These are phyloP conservation scores for Fusarium marasasianum DNA, from an alignment of 2,329 filamentous ascomycete species.

Conservation along the genomic window DNA sequence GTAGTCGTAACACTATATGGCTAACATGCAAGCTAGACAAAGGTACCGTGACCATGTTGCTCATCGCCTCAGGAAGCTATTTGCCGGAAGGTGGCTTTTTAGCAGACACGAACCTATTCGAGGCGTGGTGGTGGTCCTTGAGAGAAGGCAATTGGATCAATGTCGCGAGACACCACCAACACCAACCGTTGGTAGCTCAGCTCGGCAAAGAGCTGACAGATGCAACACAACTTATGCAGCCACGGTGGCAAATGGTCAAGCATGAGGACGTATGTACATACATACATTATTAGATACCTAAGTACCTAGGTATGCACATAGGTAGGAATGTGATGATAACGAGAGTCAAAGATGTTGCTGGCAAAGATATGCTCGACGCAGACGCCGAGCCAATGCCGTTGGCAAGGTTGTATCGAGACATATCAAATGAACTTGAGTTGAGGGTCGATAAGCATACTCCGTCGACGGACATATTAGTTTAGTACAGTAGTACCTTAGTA, in stretches of 20 bases:
- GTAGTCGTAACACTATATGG: slow-evolving; percentile 24
- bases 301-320: background rate
- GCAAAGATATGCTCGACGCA: background rate
- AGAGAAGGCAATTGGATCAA: slow-evolving; percentile 19
- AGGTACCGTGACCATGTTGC: slow-evolving; percentile 32
- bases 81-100: slow-evolving; percentile 13
- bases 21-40: slow-evolving; percentile 23
- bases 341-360: background rate
- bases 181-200: slow-evolving; percentile 17
- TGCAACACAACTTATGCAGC: background rate
- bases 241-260: slow-evolving; percentile 22
- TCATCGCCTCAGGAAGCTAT: slow-evolving; percentile 9
- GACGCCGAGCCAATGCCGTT: background rate
- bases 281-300: background rate
- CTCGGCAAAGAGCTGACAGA: slow-evolving; percentile 11
- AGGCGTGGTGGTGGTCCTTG: slow-evolving; percentile 15
- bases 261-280: background rate
- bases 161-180: background rate
- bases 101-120: background rate
- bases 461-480: background rate
- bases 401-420: background rate
- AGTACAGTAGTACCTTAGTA: background rate
- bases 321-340: background rate
- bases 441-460: background rate
- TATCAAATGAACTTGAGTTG: background rate